phyloP scores from a whole-genome alignment of 371 early-diverging fungal genomes.

The Synchytrium microbalum region DNA sequence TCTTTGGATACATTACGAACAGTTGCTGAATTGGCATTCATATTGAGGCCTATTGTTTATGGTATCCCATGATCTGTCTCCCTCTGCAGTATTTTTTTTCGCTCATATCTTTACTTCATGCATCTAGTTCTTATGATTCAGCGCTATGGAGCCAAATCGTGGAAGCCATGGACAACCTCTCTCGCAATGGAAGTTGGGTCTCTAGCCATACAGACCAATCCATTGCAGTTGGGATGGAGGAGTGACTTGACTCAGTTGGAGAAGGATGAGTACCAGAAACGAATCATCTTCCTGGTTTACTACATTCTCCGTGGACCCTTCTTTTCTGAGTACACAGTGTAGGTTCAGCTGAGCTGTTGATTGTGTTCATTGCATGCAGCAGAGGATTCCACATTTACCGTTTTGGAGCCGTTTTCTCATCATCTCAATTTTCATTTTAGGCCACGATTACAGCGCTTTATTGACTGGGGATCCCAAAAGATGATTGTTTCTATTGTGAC shows the following conservation, averaged over 20 bases:
- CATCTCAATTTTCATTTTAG: constrained; percentile 15
- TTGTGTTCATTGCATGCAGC: background rate
- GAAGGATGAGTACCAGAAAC: constrained; percentile 62
- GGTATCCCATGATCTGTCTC: constrained; percentile 12
- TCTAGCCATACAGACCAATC: constrained; percentile 10
- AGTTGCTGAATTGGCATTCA: constrained; percentile 70
- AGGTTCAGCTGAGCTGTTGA: constrained; percentile 8
- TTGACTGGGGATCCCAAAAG: constrained; percentile 46
- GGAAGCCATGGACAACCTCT: constrained; percentile 83
- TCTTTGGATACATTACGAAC: constrained; percentile 46
- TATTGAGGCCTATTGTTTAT: constrained; percentile 78
- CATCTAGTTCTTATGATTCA: constrained; percentile 60
- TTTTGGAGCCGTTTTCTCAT: too few species aligned
- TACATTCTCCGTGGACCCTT: constrained; percentile 82
- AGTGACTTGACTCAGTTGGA: constrained; percentile 33
- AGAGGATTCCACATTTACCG: background rate
- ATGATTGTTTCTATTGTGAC: constrained; percentile 53
- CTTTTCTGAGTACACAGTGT: constrained; percentile 72
- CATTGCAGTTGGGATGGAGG: constrained; percentile 6
- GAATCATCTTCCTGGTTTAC: constrained; percentile 60
- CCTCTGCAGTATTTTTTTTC: background rate
- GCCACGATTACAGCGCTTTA: constrained; percentile 40
- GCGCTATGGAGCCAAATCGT: constrained; percentile 63
- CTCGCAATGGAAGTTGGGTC: constrained; percentile 55
- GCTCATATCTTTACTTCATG: background rate